Evolutionary conservation across 495 filamentous ascomycete genomes (phyloP).

Genomic region (Chaetomidium leptoderma): DNA sequence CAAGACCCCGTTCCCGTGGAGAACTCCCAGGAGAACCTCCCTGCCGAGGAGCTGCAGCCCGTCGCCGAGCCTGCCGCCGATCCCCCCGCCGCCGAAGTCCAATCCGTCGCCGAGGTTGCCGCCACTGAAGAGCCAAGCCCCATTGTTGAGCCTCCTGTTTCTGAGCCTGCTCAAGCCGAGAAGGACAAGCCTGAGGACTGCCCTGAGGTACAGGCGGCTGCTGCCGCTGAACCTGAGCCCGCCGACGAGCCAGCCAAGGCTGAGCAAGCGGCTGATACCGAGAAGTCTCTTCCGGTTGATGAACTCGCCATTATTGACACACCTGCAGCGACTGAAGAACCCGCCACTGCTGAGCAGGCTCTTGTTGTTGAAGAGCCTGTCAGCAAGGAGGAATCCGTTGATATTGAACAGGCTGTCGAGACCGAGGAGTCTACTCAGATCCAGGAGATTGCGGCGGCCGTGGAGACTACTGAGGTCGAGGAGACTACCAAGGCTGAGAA

Average conservation of each 20-base stretch:
- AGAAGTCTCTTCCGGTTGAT: not conserved
- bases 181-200: slow-evolving; percentile 9
- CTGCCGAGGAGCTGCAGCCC: not conserved
- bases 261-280: not conserved
- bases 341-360: not conserved
- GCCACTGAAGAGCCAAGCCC: slow-evolving; percentile 5
- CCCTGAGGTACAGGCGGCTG: slow-evolving; percentile 5
- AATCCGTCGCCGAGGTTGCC: slow-evolving; percentile 7
- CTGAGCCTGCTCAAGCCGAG: slow-evolving; percentile 1
- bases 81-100: slow-evolving; percentile 5
- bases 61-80: not conserved
- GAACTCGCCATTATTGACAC: slow-evolving; percentile 5
- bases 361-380: slow-evolving; percentile 5
- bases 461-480: not conserved
- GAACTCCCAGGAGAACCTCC: not conserved
- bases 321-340: slow-evolving; percentile 1
- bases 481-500: not conserved
- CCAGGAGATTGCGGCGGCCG: too few species aligned
- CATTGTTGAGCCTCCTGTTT: slow-evolving; percentile 12
- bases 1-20: not conserved
- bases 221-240: slow-evolving; percentile 8
- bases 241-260: slow-evolving; percentile 11
- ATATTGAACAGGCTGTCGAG: not conserved
- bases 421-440: not conserved
- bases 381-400: not conserved